These are phyloP conservation scores for Gracilaria domingensis DNA, from an alignment of 23 red algal species.

Conservation along the genomic window DNA sequence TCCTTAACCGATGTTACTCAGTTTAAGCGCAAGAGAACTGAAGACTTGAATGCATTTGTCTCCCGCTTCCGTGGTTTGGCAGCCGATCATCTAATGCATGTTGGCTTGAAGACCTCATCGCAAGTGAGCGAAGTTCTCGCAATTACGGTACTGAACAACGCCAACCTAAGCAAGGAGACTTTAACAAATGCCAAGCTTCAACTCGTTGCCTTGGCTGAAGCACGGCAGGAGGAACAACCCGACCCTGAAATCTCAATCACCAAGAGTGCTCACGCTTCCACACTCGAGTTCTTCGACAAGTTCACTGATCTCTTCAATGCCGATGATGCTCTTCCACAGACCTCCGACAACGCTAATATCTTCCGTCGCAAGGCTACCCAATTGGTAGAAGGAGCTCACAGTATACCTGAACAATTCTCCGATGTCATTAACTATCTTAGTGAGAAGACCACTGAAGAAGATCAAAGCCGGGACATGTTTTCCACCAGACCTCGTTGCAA, in stretches of 20 bases:
- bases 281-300: not conserved
- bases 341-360: not conserved
- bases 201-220: slow-evolving; percentile 18
- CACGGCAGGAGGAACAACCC: not conserved
- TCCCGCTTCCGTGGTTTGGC: not conserved
- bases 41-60: not conserved
- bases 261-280: not conserved
- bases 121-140: slow-evolving; percentile 17
- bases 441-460: not conserved
- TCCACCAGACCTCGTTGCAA: not conserved
- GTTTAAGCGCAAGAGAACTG: not conserved
- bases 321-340: not conserved
- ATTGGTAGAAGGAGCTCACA: no score
- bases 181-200: slow-evolving; percentile 38
- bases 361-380: no score
- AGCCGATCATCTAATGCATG: slow-evolving; percentile 19
- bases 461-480: not conserved
- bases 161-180: slow-evolving; percentile 10
- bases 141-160: slow-evolving; percentile 29
- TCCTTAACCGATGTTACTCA: not conserved
- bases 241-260: not conserved
- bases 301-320: not conserved
- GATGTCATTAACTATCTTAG: no score
- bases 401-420: no score
- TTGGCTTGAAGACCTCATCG: not conserved